These are phyloP conservation scores for Skeletonema marinoi DNA, from an alignment of 108 stramenopile genomes.

Conservation along the genomic window DNA sequence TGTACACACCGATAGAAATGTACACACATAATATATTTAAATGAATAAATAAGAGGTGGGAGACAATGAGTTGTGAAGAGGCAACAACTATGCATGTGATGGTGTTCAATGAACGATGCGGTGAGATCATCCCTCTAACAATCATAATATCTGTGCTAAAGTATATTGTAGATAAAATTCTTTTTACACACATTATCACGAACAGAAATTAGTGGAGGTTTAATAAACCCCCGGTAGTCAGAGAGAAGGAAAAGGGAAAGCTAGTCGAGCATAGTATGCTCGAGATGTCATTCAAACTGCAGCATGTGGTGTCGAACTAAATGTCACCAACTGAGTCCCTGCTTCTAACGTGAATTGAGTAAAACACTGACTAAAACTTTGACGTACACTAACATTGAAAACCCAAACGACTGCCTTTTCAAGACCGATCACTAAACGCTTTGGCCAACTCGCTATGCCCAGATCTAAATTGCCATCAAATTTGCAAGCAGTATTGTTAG, in stretches of 20 bases:
- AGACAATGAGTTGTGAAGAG: too few species aligned
- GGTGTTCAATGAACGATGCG: too few species aligned
- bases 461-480: too few species aligned
- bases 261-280: background rate
- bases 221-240: background rate
- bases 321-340: background rate
- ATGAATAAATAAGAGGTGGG: background rate
- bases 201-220: background rate
- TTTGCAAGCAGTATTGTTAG: too few species aligned
- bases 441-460: too few species aligned
- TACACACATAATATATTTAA: background rate
- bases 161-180: too few species aligned
- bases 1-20: too few species aligned
- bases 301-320: background rate
- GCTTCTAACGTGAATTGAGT: background rate
- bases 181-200: too few species aligned
- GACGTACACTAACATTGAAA: background rate
- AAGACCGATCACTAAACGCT: background rate
- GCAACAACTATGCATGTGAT: too few species aligned
- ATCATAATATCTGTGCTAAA: too few species aligned
- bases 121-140: too few species aligned
- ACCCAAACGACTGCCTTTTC: background rate
- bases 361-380: background rate
- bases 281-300: background rate
- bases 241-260: too few species aligned